These are phyloP conservation scores for Cadophora sp. DNA, from an alignment of 2,329 filamentous ascomycete species.

Conservation along the genomic window DNA sequence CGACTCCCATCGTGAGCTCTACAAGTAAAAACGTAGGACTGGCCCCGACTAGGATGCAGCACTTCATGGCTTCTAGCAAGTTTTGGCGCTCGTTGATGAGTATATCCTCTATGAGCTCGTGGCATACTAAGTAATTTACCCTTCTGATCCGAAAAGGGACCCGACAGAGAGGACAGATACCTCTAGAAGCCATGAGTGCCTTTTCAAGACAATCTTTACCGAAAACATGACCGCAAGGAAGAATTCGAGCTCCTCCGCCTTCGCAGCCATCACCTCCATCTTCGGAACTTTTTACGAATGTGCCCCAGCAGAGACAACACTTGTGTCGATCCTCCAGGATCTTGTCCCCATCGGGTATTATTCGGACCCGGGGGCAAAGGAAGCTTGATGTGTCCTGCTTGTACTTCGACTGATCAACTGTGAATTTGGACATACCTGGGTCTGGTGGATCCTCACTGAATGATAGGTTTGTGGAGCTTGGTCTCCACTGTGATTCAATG, in stretches of 20 bases:
- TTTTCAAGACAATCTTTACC: neutral
- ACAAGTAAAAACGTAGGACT: neutral
- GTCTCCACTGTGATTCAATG: no score
- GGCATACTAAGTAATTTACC: neutral
- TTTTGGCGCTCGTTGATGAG: neutral
- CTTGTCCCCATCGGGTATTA: neutral
- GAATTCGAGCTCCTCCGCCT: neutral
- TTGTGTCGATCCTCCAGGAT: neutral
- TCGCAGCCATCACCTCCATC: neutral
- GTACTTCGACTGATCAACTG: neutral
- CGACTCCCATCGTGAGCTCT: neutral
- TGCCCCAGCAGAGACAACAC: conserved; percentile 3
- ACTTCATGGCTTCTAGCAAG: neutral
- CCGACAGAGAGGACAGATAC: neutral
- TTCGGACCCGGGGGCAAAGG: neutral
- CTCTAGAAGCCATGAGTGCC: neutral
- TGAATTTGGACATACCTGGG: neutral
- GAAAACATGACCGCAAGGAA: conserved; percentile 1
- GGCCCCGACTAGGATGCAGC: neutral
- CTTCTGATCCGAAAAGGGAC: neutral
- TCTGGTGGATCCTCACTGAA: neutral
- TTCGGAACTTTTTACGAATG: neutral
- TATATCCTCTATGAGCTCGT: neutral
- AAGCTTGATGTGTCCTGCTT: neutral
- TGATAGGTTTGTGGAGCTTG: neutral